phyloP scores from a whole-genome alignment of 441 rosid genomes.

The Rhodomyrtus psidioides region DNA sequence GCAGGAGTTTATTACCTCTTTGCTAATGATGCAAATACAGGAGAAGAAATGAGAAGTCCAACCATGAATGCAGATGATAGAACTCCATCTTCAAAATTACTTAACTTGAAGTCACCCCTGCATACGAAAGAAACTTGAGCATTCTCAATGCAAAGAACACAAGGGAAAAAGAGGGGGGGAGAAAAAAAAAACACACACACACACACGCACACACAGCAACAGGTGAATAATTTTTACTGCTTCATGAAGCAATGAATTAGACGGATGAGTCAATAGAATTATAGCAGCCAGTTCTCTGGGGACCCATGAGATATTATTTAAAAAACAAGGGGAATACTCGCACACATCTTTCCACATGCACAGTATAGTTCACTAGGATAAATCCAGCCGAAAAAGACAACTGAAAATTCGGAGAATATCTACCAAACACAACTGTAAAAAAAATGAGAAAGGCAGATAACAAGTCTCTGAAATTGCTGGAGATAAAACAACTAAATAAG shows the following conservation, averaged over 20 bases:
- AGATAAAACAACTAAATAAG: background rate
- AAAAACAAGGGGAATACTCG: background rate
- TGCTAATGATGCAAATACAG: slow-evolving; percentile 84
- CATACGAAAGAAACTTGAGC: background rate
- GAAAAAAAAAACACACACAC: background rate
- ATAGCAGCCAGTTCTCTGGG: background rate
- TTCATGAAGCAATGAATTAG: background rate
- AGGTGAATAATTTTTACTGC: background rate
- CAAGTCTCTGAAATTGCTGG: background rate
- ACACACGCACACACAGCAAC: background rate
- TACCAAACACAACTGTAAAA: background rate
- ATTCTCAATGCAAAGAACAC: background rate
- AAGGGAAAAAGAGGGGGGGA: background rate
- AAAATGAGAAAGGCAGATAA: background rate
- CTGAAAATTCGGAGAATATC: background rate
- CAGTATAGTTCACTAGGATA: background rate
- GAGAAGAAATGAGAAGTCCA: slow-evolving; percentile 90
- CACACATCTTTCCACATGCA: background rate
- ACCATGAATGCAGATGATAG: slow-evolving; percentile 97
- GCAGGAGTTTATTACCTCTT: slow-evolving; percentile 43
- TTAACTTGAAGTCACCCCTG: slow-evolving; percentile 85
- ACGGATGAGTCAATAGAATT: background rate
- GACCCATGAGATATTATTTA: background rate
- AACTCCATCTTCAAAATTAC: slow-evolving; percentile 86
- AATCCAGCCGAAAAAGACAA: background rate